phyloP scores from a whole-genome alignment of 2,329 filamentous ascomycete genomes.

The Tetracladium maxilliforme region DNA sequence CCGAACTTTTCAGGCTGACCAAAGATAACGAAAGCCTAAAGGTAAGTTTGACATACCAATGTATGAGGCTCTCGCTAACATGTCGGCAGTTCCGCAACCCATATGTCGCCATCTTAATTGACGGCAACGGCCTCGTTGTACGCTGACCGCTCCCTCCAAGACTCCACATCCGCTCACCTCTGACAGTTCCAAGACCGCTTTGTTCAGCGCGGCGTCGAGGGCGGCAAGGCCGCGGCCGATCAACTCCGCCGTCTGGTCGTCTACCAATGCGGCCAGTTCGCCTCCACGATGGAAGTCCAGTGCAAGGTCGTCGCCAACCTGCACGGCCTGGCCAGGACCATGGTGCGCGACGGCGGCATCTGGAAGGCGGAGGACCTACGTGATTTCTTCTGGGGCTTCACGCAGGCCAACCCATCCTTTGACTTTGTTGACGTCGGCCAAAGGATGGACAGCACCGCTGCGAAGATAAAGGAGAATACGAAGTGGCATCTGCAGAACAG shows the following conservation, averaged over 20 bases:
- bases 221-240: slow-evolving; percentile 35
- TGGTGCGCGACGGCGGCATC: slow-evolving; percentile 31
- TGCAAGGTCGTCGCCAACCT: slow-evolving; percentile 42
- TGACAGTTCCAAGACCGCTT: slow-evolving; percentile 37
- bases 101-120: slow-evolving; percentile 45
- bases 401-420: slow-evolving; percentile 40
- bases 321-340: slow-evolving; percentile 29
- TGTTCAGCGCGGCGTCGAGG: slow-evolving; percentile 32
- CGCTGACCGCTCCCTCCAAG: slow-evolving; percentile 10
- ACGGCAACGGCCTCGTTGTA: slow-evolving; percentile 48
- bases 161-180: slow-evolving; percentile 5
- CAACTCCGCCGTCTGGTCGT: slow-evolving; percentile 31
- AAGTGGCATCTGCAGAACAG: slow-evolving; percentile 42
- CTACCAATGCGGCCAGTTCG: slow-evolving; percentile 26
- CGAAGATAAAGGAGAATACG: slow-evolving; percentile 39
- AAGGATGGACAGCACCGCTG: slow-evolving; percentile 41
- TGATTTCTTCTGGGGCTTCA: slow-evolving; percentile 46
- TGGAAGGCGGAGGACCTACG: slow-evolving; percentile 28
- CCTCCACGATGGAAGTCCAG: slow-evolving; percentile 34
- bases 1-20: slow-evolving; percentile 16
- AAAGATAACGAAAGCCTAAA: slow-evolving; percentile 27
- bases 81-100: slow-evolving; percentile 33
- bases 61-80: slow-evolving; percentile 11
- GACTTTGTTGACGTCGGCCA: slow-evolving; percentile 49
- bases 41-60: slow-evolving; percentile 19